Percentiles rank a stretch among this genome's conserved stretches.
These are phyloP conservation scores for Lathyrus aphaca DNA, from an alignment of 306 rosid species.

Conservation along the genomic window DNA sequence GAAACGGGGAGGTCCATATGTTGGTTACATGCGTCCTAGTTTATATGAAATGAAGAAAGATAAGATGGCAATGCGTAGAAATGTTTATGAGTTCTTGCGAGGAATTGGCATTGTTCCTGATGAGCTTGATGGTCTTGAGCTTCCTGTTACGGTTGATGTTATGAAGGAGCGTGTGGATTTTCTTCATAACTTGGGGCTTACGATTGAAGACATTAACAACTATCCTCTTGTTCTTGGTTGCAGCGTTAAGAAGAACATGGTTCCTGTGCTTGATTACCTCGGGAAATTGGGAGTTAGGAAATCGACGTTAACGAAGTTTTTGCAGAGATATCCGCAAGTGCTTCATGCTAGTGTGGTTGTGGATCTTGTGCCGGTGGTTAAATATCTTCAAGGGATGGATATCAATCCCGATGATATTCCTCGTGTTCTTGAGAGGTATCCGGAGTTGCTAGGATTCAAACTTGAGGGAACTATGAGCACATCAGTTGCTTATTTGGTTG, in stretches of 20 bases:
- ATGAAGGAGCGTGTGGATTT: constrained; percentile 93
- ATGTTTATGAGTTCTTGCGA: constrained; percentile 74
- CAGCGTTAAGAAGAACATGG: constrained; percentile 96
- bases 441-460: constrained; percentile 88
- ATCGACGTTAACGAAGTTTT: constrained; percentile 75
- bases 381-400: constrained; percentile 96
- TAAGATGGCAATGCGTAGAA: constrained; percentile 56
- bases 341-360: constrained; percentile 96
- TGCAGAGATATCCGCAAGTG: constrained; percentile 91
- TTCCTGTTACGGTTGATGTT: constrained; percentile 89
- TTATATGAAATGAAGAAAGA: constrained; percentile 78
- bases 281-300: constrained; percentile 94
- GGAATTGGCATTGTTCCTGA: constrained; percentile 86
- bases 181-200: constrained; percentile 84
- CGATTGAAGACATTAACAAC: constrained; percentile 81
- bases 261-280: constrained; percentile 97
- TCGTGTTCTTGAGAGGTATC: constrained; percentile 87
- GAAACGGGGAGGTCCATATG: constrained; percentile 55
- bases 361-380: constrained; percentile 84
- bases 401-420: constrained; percentile 74
- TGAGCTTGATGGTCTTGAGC: constrained; percentile 99
- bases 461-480: constrained; percentile 99
- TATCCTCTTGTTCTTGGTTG: constrained; percentile 97
- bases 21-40: constrained; percentile 65
- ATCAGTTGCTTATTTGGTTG: constrained; percentile 87